Base-by-base conservation (phyloP, 345 rosid genomes). In the Syzygium grande region DNA sequence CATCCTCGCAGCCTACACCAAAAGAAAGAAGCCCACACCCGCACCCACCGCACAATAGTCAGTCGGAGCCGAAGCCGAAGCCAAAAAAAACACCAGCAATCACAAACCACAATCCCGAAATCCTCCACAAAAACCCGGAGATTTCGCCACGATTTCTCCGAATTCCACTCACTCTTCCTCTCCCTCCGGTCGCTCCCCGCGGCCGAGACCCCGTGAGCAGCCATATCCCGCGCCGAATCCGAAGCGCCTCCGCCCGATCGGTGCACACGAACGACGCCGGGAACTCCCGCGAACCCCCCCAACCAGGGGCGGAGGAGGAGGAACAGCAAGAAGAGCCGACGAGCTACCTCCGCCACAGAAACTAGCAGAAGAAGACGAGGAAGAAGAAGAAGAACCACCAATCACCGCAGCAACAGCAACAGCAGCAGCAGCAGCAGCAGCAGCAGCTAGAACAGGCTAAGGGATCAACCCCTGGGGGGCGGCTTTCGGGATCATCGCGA, bases 1-100 rank as follows among this genome's bases (percentile, higher is more conserved):
- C 92, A n/a, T 85, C 89, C 56, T 92, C 93, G 41, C 89, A 88
- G 73, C 90, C 93, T 92, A 51, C 79, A 41, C 38, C 77, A 19
- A 73, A 30, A 30, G 0, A 0, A 5, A 12, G 13, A 61, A 61
- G 17, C 61, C 61, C 5, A 56, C n/a, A 56, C 12, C 59, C 22
- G 3, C 41, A 38, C 41, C 61, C 65, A 59, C 65, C 65, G 11
- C 65, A 59, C 46, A 43, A 43, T 11, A 59, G 65, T 59, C 65
- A 59, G 65, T 27, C 65, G 15, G 65, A 27, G 65, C 65, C 30
- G 27, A 27, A 59, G 65, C 15, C 65, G 7, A 55, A 8, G 22
- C 19, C 17, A 58, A 58, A 58, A 10, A 22, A 9, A 4, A 22
- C 1, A 22, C 34, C 79, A 87, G 17, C 68, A 53, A 65, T 65